phyloP scores from a whole-genome alignment of 2,329 filamentous ascomycete species.

The Dryadomyces quercus-mongolicae region DNA sequence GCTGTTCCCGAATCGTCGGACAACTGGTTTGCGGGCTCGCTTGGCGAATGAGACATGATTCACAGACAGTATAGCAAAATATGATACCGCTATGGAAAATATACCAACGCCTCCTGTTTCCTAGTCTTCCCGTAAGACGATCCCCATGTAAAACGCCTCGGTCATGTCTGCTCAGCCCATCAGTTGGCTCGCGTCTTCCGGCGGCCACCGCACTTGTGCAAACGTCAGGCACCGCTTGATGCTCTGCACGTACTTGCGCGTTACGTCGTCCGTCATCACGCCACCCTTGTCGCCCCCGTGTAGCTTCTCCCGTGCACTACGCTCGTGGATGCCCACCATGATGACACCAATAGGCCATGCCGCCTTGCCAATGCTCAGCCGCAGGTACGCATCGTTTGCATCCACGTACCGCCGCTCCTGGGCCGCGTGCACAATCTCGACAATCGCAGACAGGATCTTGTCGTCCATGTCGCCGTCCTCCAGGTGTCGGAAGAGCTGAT shows the following conservation, averaged over 20 bases:
- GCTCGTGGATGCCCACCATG: conserved; percentile 99
- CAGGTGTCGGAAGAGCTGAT: conserved; percentile 69
- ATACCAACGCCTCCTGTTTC: not conserved
- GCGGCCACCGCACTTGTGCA: conserved; percentile 92
- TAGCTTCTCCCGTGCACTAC: conserved; percentile 87
- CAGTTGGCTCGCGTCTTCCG: conserved; percentile 79
- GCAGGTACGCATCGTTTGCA: conserved; percentile 88
- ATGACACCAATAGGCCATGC: conserved; percentile 99
- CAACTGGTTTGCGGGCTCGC: conserved; percentile 2
- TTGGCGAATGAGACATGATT: not conserved
- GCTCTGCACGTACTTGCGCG: conserved; percentile 90
- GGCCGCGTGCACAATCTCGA: conserved; percentile 84
- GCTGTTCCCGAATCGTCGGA: not conserved
- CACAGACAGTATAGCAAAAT: not conserved
- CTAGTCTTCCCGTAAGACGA: not conserved
- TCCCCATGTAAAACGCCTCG: not conserved
- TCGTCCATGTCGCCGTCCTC: conserved; percentile 72
- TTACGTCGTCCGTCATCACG: conserved; percentile 94
- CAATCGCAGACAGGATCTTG: conserved; percentile 65
- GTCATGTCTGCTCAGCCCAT: conserved; percentile 55
- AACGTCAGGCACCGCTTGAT: conserved; percentile 96
- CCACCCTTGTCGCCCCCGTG: conserved; percentile 82
- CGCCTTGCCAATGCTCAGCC: conserved; percentile 87
- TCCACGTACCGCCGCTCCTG: conserved; percentile 89
- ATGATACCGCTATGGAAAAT: not conserved